A percentile compares a stretch with the other conserved stretches of the same genome.
Evolutionary conservation across 306 rosid genomes (phyloP).

Genomic region (Trifolium dubium): DNA sequence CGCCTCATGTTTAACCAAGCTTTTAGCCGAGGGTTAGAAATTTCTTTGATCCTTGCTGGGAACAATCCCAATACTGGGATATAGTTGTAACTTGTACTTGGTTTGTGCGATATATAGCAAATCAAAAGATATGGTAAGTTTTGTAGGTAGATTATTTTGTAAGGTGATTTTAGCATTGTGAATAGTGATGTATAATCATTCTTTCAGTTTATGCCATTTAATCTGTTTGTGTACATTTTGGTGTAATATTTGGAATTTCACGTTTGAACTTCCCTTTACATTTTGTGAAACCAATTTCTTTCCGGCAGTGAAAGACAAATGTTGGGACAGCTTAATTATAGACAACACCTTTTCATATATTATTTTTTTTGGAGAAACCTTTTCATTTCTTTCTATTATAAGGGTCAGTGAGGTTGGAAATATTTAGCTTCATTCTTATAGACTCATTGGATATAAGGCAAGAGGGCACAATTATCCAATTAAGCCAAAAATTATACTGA

Average conservation of each 20-base stretch:
- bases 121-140: background rate
- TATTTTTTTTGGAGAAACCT: no score
- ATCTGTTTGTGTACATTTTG: background rate
- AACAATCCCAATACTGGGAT: slow-evolving; percentile 77
- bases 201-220: slow-evolving; percentile 35
- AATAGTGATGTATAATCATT: slow-evolving; percentile 39
- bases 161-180: slow-evolving; percentile 19
- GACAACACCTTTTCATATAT: background rate
- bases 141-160: slow-evolving; percentile 31
- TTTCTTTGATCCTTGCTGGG: slow-evolving; percentile 89
- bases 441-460: no score
- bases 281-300: background rate
- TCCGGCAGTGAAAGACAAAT: background rate
- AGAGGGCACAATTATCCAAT: no score
- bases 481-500: no score
- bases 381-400: background rate
- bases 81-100: slow-evolving; percentile 50
- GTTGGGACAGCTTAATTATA: slow-evolving; percentile 3
- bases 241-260: slow-evolving; percentile 13
- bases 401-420: background rate
- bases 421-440: no score
- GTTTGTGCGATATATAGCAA: slow-evolving; percentile 15
- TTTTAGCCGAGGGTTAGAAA: slow-evolving; percentile 92
- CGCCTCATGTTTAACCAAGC: slow-evolving; percentile 98
- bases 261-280: background rate